Conservation (phyloP, 2,329 filamentous ascomycete genomes). For the Calonectria leucothoes region DNA sequence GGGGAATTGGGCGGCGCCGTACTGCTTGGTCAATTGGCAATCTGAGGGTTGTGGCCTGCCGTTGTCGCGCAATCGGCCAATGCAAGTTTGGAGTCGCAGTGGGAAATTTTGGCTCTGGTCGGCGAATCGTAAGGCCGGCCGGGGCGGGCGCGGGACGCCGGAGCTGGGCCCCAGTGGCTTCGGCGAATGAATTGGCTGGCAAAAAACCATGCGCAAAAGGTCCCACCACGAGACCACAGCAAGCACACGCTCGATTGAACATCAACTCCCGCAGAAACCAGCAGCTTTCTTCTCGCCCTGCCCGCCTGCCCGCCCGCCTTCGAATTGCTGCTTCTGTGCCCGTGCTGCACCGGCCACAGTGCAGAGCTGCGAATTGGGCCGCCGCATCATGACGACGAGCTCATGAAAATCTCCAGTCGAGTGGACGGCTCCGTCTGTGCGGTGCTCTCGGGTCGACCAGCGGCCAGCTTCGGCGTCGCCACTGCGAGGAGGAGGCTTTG, state of each 20-base stretch:
- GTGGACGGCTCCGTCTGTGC: slow-evolving; percentile 71
- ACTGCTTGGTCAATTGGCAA: slow-evolving; percentile 36
- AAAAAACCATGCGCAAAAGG: slow-evolving; percentile 37
- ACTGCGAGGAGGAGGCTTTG: slow-evolving; percentile 42
- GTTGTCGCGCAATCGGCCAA: slow-evolving; percentile 25
- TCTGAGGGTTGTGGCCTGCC: slow-evolving; percentile 22
- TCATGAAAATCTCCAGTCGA: slow-evolving; percentile 71
- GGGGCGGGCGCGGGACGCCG: slow-evolving; percentile 29
- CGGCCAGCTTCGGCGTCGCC: slow-evolving; percentile 42
- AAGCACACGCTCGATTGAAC: slow-evolving; percentile 12
- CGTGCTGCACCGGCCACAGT: slow-evolving; percentile 11
- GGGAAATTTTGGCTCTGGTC: slow-evolving; percentile 46
- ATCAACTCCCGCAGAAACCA: slow-evolving; percentile 33
- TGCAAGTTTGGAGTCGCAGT: slow-evolving; percentile 30
- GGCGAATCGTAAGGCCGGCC: slow-evolving; percentile 46
- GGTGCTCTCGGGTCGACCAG: slow-evolving; percentile 61
- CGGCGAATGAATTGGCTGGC: slow-evolving; percentile 26
- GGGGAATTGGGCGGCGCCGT: background rate
- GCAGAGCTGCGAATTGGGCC: slow-evolving; percentile 31
- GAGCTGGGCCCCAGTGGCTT: slow-evolving; percentile 35
- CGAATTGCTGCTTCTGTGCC: background rate
- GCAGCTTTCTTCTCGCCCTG: slow-evolving; percentile 14
- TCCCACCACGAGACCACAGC: slow-evolving; percentile 31
- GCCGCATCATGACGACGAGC: slow-evolving; percentile 62
- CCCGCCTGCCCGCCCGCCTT: background rate